Base-by-base conservation (phyloP, 2,329 filamentous ascomycete species). In the Aspergillus eucalypticola region DNA sequence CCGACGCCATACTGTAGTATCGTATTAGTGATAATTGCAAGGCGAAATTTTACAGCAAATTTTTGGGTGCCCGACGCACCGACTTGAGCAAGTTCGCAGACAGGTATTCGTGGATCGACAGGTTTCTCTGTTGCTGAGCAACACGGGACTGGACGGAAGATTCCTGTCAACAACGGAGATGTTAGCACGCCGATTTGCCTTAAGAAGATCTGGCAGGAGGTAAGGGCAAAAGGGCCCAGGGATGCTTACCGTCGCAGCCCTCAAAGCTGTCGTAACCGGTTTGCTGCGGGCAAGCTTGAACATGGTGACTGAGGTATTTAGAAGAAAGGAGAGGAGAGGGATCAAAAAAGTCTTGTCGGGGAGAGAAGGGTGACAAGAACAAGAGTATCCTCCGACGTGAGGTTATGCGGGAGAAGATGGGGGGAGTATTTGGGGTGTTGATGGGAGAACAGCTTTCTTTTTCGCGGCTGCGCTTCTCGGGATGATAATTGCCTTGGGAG, bases 101-200 rank as follows among this genome's bases (percentile, higher is more conserved):
- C 75, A 94, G 90, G 83, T 97, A 98, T 84, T 99, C 95, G 85
- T 99, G 95, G 75, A 99, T 96, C 76, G 92, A 95, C 76, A 99
- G 87, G 75, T 90, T 88, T 83, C 95, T 87, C 82, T 97, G 93
- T 81, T 95, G 89, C 74, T 83, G 86, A 70, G 81, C 85, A 72
- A 85, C 60, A 60, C 82, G 78, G 71, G 76, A 80, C 72, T 79
- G 81, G 66, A 84, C 70, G 60, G 84, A 80, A 55, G 80, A 78
- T 72, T 88, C 85, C 81, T 90, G 82, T 67, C 64, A 58, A 59
- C 38, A 32, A 49, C 15, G 25, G 60, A 23, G 85, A 78, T 81
- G 84, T 84, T 73, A 83, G 74, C 64, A 80, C 76, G 67, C 82
- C 79, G 54, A 81, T 76, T 69, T 27, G 3, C 23, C 10, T 23